A percentile compares a stretch with the other conserved stretches of the same genome.
These are phyloP conservation scores for Plantago elongata DNA, from an alignment of 257 asterid species.

Conservation along the genomic window DNA sequence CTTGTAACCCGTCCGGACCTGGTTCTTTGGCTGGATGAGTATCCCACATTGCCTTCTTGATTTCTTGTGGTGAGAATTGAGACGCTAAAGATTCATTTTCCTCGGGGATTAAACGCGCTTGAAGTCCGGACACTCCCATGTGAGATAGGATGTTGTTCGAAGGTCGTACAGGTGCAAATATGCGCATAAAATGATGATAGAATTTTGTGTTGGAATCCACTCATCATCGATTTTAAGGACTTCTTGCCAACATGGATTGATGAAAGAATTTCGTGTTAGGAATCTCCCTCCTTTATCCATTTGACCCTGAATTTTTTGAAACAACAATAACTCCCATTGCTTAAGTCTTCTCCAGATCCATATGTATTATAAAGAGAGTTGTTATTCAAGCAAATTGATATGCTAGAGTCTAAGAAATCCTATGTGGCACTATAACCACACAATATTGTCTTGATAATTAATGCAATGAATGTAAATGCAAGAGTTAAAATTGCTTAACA, in stretches of 20 bases:
- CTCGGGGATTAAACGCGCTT: background rate
- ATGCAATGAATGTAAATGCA: no score
- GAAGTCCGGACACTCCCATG: background rate
- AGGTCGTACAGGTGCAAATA: background rate
- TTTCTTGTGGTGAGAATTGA: no score
- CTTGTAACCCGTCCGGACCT: background rate
- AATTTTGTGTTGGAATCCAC: background rate
- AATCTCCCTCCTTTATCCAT: background rate
- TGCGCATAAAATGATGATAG: background rate
- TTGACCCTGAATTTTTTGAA: background rate
- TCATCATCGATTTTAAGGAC: no score
- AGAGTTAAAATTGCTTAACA: no score
- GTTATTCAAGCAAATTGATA: no score
- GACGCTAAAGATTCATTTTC: background rate
- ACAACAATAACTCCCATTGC: background rate
- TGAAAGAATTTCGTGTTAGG: no score
- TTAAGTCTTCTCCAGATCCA: background rate
- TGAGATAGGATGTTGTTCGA: no score
- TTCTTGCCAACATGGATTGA: no score
- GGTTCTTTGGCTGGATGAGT: background rate
- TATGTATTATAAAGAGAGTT: no score
- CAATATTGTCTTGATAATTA: no score
- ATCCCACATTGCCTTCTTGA: background rate
- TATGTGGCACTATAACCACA: no score
- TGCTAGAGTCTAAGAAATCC: no score